phyloP scores from a whole-genome alignment of 305 asterid species.

The Rubia occidens region DNA sequence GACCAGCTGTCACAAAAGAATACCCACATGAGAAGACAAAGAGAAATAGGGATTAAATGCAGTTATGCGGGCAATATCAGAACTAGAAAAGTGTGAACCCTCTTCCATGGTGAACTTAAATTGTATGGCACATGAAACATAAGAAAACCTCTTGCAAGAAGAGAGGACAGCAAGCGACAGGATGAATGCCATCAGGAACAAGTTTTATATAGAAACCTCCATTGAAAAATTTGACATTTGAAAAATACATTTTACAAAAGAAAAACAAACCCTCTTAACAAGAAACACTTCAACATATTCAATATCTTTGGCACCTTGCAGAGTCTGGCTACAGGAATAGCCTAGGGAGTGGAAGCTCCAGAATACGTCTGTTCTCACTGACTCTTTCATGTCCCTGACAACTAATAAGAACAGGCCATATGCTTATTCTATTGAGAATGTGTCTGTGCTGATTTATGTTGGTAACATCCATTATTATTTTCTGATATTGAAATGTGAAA shows the following conservation, averaged over 20 bases:
- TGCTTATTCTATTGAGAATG: background rate
- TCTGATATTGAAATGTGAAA: background rate
- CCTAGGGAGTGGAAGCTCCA: background rate
- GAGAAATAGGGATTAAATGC: background rate
- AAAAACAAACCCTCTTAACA: background rate
- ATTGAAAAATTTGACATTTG: background rate
- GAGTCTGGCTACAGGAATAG: background rate
- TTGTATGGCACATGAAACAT: slow-evolving; percentile 1
- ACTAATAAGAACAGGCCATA: no score
- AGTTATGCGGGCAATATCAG: background rate
- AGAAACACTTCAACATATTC: background rate
- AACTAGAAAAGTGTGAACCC: background rate
- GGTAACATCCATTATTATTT: background rate
- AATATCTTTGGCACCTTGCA: background rate
- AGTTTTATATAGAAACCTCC: background rate
- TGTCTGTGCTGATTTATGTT: background rate
- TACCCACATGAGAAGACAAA: slow-evolving; percentile 11
- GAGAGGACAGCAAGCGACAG: background rate
- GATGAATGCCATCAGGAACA: background rate
- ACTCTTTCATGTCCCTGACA: background rate
- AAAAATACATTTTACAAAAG: background rate
- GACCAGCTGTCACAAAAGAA: slow-evolving; percentile 71
- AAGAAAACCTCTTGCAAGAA: background rate
- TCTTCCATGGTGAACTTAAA: background rate
- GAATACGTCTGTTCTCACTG: background rate